These are phyloP conservation scores for Mycena kentingensis DNA, from an alignment of 768 basidiomycete genomes.

Conservation along the genomic window DNA sequence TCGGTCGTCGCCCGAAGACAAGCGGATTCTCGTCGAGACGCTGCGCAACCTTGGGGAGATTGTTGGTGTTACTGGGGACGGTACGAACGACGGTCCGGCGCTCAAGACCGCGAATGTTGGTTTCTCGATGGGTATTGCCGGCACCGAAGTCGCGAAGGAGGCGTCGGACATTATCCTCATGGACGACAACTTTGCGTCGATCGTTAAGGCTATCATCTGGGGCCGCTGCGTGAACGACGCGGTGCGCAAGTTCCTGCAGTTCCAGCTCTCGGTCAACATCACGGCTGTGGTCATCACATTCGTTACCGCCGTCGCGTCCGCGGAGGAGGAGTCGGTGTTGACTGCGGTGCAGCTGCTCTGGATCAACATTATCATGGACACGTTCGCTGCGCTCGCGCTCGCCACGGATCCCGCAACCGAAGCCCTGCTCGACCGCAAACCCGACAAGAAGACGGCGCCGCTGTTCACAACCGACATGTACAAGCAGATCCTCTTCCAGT, in stretches of 20 bases:
- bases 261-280: conserved; percentile 92
- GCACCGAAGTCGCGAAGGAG: conserved; percentile 98
- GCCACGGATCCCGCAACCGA: conserved; percentile 94
- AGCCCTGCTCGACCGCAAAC: conserved; percentile 80
- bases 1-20: conserved; percentile 96
- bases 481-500: conserved; percentile 93
- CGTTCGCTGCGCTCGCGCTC: conserved; percentile 95
- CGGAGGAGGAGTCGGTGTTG: conserved; percentile 77
- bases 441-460: conserved; percentile 86
- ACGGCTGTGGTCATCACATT: conserved; percentile 95
- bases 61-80: conserved; percentile 96
- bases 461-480: conserved; percentile 93
- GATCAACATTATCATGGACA: conserved; percentile 99
- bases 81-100: conserved; percentile 97
- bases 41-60: conserved; percentile 86
- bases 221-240: conserved; percentile 98
- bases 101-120: conserved; percentile 95
- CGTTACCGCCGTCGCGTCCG: conserved; percentile 82
- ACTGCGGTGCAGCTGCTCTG: conserved; percentile 96
- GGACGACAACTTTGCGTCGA: conserved; percentile 96
- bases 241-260: conserved; percentile 96
- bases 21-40: conserved; percentile 88
- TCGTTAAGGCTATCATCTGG: conserved; percentile 98
- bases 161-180: conserved; percentile 98
- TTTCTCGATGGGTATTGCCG: conserved; percentile 95